phyloP scores from a whole-genome alignment of 1,139 yeast genomes.

The Debaryomyces nepalensis region DNA sequence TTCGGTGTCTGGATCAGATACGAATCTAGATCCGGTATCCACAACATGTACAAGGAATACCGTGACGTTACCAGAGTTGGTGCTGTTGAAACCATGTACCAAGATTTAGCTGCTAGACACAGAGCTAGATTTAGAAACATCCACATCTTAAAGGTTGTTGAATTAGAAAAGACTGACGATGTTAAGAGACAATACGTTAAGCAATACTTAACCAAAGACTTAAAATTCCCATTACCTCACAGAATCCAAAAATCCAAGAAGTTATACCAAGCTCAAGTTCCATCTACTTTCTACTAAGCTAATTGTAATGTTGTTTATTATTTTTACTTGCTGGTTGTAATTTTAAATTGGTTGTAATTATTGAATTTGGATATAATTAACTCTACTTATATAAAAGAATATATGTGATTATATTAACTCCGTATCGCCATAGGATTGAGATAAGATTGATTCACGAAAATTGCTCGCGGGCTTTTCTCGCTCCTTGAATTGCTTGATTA shows the following conservation, averaged over 20 bases:
- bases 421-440: too few species aligned
- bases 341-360: conserved; percentile 20
- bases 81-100: conserved; percentile 98
- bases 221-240: conserved; percentile 99
- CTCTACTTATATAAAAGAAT: conserved; percentile 17
- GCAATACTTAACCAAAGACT: conserved; percentile 94
- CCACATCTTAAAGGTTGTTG: conserved; percentile 98
- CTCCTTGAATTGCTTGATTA: conserved; percentile 4
- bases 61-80: conserved; percentile 99
- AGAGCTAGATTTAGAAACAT: conserved; percentile 99
- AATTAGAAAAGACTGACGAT: conserved; percentile 95
- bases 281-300: conserved; percentile 90
- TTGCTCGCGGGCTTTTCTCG: conserved; percentile 1
- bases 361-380: conserved; percentile 18
- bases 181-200: conserved; percentile 99
- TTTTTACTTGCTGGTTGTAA: conserved; percentile 20
- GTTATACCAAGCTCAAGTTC: conserved; percentile 90
- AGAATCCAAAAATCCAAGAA: conserved; percentile 91
- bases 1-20: conserved; percentile 99
- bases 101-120: conserved; percentile 99
- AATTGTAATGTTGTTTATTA: conserved; percentile 12
- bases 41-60: conserved; percentile 99
- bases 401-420: conserved; percentile 15
- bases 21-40: conserved; percentile 99
- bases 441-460: not conserved